These are phyloP conservation scores for Epicoccum nigrum DNA, from an alignment of 2,329 filamentous ascomycete species.

Conservation along the genomic window DNA sequence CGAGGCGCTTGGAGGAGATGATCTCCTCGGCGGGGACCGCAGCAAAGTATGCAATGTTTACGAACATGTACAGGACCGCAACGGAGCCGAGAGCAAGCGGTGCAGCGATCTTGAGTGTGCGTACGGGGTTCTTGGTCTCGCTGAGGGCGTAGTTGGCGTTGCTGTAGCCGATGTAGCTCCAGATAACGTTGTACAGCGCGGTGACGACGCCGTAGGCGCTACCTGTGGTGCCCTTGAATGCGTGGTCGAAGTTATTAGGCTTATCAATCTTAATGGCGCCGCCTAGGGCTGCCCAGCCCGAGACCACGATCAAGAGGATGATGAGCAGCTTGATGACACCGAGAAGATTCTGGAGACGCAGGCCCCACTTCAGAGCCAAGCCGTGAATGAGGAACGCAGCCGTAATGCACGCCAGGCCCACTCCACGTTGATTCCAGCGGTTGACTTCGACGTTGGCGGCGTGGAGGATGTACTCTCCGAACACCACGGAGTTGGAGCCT, in stretches of 20 bases:
- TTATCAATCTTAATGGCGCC: slow-evolving; percentile 64
- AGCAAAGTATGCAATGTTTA: slow-evolving; percentile 72
- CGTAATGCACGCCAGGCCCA: slow-evolving; percentile 71
- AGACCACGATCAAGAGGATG: slow-evolving; percentile 68
- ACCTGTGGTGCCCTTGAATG: slow-evolving; percentile 70
- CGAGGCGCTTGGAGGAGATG: slow-evolving; percentile 58
- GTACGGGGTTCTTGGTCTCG: slow-evolving; percentile 69
- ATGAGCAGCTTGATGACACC: slow-evolving; percentile 71
- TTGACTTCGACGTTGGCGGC: slow-evolving; percentile 67
- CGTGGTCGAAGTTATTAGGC: slow-evolving; percentile 67
- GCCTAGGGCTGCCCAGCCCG: slow-evolving; percentile 66
- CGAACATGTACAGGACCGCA: slow-evolving; percentile 68
- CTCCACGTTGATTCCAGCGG: slow-evolving; percentile 70
- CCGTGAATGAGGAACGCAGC: slow-evolving; percentile 70
- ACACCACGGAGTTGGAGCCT: slow-evolving; percentile 70
- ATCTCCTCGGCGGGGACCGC: slow-evolving; percentile 64
- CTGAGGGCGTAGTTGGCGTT: slow-evolving; percentile 71
- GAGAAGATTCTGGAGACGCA: slow-evolving; percentile 70
- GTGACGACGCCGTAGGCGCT: slow-evolving; percentile 72
- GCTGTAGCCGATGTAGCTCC: slow-evolving; percentile 71
- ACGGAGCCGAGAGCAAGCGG: slow-evolving; percentile 65
- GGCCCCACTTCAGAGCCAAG: slow-evolving; percentile 67
- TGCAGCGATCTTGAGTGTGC: slow-evolving; percentile 69
- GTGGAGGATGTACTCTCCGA: slow-evolving; percentile 73
- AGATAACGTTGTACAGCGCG: slow-evolving; percentile 74